phyloP scores from a whole-genome alignment of 495 filamentous ascomycete genomes.

The Aspergillus conjunctus region DNA sequence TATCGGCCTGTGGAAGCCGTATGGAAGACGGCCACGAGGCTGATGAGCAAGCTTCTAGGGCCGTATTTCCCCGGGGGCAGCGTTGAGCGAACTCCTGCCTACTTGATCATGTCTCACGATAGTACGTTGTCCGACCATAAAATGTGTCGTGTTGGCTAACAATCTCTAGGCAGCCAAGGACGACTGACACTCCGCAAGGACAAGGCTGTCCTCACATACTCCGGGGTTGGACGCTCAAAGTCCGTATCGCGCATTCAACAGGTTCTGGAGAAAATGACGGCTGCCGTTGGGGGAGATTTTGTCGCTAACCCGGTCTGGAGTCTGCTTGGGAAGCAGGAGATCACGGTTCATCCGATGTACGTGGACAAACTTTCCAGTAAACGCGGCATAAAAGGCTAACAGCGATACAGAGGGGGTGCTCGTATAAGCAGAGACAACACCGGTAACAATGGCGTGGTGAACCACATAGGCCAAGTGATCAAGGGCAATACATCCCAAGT shows the following conservation, averaged over 20 bases:
- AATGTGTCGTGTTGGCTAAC: background rate
- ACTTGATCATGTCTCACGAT: slow-evolving; percentile 12
- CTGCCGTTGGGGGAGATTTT: slow-evolving; percentile 4
- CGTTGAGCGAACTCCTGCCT: slow-evolving; percentile 1
- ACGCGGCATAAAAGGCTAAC: background rate
- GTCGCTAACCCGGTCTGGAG: slow-evolving; percentile 8
- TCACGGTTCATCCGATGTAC: slow-evolving; percentile 9
- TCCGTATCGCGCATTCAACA: slow-evolving; percentile 7
- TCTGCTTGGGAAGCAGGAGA: background rate
- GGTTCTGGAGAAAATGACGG: slow-evolving; percentile 7
- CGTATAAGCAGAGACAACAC: slow-evolving; percentile 9
- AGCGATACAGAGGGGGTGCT: slow-evolving; percentile 3
- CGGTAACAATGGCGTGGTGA: slow-evolving; percentile 1
- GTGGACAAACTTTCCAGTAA: too few relatives aligned
- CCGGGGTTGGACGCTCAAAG: slow-evolving; percentile 5
- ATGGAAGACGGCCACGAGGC: background rate
- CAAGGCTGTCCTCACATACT: slow-evolving; percentile 7
- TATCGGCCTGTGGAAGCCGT: background rate
- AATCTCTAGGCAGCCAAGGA: slow-evolving; percentile 5
- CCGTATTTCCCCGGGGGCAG: background rate
- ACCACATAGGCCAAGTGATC: slow-evolving; percentile 7
- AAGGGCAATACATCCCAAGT: background rate
- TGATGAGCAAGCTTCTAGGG: background rate
- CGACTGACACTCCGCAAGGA: background rate
- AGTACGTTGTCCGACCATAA: background rate